Conservation (phyloP, 352 stramenopile genomes). For the Phytophthora ohioensis region DNA sequence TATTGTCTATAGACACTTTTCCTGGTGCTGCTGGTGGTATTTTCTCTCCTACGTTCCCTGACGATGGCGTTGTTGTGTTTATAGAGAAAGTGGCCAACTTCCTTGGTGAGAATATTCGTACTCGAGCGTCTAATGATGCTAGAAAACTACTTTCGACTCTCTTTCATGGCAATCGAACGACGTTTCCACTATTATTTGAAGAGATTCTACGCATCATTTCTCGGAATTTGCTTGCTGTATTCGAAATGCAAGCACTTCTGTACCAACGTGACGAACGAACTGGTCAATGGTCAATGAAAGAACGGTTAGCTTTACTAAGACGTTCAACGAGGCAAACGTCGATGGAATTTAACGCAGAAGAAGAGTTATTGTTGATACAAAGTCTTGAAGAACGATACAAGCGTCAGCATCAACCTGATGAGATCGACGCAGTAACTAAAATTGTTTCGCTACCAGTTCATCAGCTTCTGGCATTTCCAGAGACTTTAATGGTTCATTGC, state of each 20-base stretch:
- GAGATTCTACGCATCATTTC: constrained; percentile 48
- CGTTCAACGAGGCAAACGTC: not conserved
- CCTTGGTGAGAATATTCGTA: constrained; percentile 57
- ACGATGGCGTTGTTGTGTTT: constrained; percentile 65
- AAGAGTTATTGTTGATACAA: not conserved
- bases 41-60: constrained; percentile 58
- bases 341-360: not conserved
- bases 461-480: constrained; percentile 20
- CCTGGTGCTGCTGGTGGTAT: constrained; percentile 57
- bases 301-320: constrained; percentile 11
- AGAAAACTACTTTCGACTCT: constrained; percentile 39
- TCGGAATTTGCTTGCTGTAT: constrained; percentile 49
- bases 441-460: constrained; percentile 2
- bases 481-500: constrained; percentile 37
- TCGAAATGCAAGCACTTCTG: constrained; percentile 49
- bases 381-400: constrained; percentile 18
- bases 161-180: constrained; percentile 72
- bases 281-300: constrained; percentile 17
- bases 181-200: constrained; percentile 48
- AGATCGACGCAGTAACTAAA: not conserved
- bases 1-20: constrained; percentile 75
- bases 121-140: constrained; percentile 30
- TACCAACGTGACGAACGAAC: constrained; percentile 20
- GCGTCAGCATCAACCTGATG: not conserved
- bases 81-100: constrained; percentile 56